Evolutionary conservation across 305 asterid genomes (phyloP), one percentile per base, ranked within the genome.

Genomic region (Andrographis paniculata): DNA sequence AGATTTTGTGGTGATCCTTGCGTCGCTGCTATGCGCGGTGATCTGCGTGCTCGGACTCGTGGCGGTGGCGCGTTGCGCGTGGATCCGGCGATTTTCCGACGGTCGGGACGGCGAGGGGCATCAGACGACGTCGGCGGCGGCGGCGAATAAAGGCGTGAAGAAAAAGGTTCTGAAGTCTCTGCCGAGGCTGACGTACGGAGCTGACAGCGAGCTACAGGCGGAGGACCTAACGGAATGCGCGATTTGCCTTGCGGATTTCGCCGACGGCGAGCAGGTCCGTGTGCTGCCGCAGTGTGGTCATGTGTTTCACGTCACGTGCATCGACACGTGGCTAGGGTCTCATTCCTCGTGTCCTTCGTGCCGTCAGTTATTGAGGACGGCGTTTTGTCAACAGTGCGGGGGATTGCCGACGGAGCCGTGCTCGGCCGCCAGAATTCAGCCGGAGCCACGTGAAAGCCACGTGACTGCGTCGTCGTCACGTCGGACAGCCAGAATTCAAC

Each of bases 211-310:
- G 4, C 60, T 59, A 11, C 37, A 59, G 13, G 41, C 33, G 44
- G 61, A 61, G 55, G 63, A 66, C 48, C 21, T 81, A 50, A 52
- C 84, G 19, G 95, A 84, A 27, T 87, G 97, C 67, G 79, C 94
- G 55, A 84, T 87, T 71, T 87, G 97, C 60, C 63, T 87, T 53
- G 51, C 85, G 62, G 95, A 84, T 53, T 87, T 76, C 55, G 70
- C 53, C 20, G 53, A 67, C 37, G 95, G 94, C 0, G 96, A 87
- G 14, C 88, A 84, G 58, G 61, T 87, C 50, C 73, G 95, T 1
- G 65, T 84, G 50, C 68, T 87, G 50, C 97, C 97, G 40, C 85
- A 77, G 76, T 87, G 97, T 63, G 95, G 84, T 6, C 97, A 87
- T 35, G 91, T 83, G 18, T 87, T 84, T 42, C 97, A 87, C 65